Conservation (phyloP, 768 basidiomycete genomes). For the Lentinula boryana region DNA sequence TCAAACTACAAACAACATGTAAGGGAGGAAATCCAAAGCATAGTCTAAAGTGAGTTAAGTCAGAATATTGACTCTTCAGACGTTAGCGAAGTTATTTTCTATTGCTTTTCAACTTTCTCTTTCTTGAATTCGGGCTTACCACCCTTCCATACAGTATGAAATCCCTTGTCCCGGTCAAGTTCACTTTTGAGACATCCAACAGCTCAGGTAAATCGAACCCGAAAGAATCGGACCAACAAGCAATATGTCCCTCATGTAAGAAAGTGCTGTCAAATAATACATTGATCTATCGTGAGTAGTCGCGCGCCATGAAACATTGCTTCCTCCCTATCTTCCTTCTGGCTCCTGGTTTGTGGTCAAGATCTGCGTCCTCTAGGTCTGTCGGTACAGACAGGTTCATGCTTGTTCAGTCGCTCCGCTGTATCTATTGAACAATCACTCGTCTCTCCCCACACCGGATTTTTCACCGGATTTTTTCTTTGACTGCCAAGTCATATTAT, state of each 20-base stretch:
- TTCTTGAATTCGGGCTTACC: neutral
- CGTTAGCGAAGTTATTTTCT: too few species aligned
- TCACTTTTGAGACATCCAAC: conserved; percentile 43
- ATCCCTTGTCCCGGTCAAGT: conserved; percentile 74
- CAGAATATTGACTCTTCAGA: too few species aligned
- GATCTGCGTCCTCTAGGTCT: too few species aligned
- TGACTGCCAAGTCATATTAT: too few species aligned
- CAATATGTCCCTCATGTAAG: conserved; percentile 88
- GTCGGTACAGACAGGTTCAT: too few species aligned
- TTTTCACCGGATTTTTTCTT: too few species aligned
- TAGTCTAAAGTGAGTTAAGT: conserved; percentile 56
- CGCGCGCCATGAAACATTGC: neutral
- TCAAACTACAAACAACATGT: conserved; percentile 87
- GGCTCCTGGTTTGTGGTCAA: too few species aligned
- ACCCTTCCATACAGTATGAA: conserved; percentile 54
- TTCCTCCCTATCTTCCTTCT: too few species aligned
- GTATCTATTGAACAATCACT: too few species aligned
- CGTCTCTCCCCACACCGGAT: too few species aligned
- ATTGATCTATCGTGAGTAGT: conserved; percentile 56
- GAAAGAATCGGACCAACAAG: conserved; percentile 42
- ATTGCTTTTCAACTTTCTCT: neutral
- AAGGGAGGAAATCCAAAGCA: conserved; percentile 77
- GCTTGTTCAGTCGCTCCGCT: too few species aligned
- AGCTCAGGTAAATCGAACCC: conserved; percentile 25
- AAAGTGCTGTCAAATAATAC: conserved; percentile 76